Evolutionary conservation across 2,329 filamentous ascomycete genomes (phyloP), one percentile per base, ranked within the genome.

Genomic region (Xylariaceae sp.): DNA sequence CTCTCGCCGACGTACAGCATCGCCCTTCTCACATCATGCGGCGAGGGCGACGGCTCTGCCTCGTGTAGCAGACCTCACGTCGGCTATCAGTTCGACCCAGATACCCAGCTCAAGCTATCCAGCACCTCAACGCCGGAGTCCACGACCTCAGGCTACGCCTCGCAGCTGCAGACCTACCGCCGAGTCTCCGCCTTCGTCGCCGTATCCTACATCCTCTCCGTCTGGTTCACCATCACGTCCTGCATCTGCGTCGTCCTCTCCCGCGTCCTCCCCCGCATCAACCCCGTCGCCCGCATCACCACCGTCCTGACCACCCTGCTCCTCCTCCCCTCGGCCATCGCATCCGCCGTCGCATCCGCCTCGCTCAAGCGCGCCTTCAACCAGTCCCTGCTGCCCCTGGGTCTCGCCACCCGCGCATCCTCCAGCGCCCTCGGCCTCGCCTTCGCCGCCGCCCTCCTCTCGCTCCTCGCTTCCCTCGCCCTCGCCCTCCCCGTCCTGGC

Each of bases 11-110:
- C 41, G 15, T 65, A 64, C 50, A 58, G 51, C 18, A 41, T 65
- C 43, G 51, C 56, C 22, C 54, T 65, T 22, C 48, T 67, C 19
- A 62, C 63, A 3, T 51, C 54, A 3, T 66, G 64, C 44, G 53
- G 54, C 11, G 49, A 34, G 19, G 41, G 22, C 22, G 48, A 49
- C 9, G 50, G 46, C 13, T 34, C 44, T 15, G 50, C 52, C 7
- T 45, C 47, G 2, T 67, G 64, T 52, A 45, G 47, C 18, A 15
- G 44, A 15, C 57, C 62, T 3, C 43, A 44, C 17, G 32, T 64
- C 43, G 57, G 59, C 17, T 61, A 57, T 38, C 42, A 33, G 34
- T 65, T 66, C 46, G 45, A 62, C 43, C 62, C 63, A 2, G 41
- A 45, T n/a, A 41, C 45, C 11, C 50, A 62, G 41, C 54, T 67